Evolutionary conservation across 2,329 filamentous ascomycete genomes (phyloP), one percentile per base, ranked within the genome.

Genomic region (Phialemoniopsis sp.): DNA sequence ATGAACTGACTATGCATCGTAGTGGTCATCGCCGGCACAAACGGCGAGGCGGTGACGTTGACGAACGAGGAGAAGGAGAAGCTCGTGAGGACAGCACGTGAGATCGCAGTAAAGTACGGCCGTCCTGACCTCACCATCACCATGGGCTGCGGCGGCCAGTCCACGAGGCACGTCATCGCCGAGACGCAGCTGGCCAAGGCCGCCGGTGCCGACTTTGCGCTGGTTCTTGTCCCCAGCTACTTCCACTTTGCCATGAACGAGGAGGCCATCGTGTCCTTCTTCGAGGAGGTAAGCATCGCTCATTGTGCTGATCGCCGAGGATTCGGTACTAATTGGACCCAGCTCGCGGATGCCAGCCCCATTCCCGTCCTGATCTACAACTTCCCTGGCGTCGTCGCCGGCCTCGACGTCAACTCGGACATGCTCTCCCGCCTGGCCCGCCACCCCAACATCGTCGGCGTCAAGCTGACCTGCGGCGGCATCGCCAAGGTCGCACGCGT

Each of bases 1-100:
- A 41, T 56, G 6, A 6, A 26, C 21, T 26, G 21, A 26, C 10
- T 26, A 10, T 52, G 47, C 41, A 19, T n/a, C 21, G 36, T 15
- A 56, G 62, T 88, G 42, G 80, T 85, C 34, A 78, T 81, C 32
- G 82, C 85, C 54, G 85, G 84, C 37, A 85, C 80, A 47, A 88
- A 87, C 50, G 84, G 85, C 49, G 84, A 89, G 62, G 81, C 84
- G 8, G 82, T 86, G 4, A 82, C 86, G 44, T 68, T 88, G 5
- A 77, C 76, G 32, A 70, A 74, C 41, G 69, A 73, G 13, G 85
- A 88, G 58, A 78, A 84, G 52, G 69, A 72, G 36, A 63, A 72
- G 35, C 72, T 88, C 44, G 80, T 82, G 5, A 61, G 60, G 42
- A 71, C 74, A 21, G 83, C 82, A 3, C 80, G 82, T 35, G 68